These are phyloP conservation scores for Stylonectria norvegica DNA, from an alignment of 2,329 filamentous ascomycete genomes.

Conservation along the genomic window DNA sequence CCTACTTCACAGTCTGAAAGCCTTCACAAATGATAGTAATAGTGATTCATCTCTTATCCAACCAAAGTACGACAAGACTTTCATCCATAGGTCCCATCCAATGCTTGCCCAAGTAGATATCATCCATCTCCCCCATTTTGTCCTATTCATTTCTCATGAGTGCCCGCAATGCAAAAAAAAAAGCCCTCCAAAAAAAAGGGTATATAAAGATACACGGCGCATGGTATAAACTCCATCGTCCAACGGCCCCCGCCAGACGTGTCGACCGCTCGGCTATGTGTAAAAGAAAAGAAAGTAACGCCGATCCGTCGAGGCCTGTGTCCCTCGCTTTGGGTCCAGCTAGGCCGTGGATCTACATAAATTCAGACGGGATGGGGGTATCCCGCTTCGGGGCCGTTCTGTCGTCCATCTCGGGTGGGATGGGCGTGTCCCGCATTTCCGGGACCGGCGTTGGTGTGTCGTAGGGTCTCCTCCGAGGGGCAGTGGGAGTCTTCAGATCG, in stretches of 20 bases:
- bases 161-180: conserved; percentile 8
- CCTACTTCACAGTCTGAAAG: too few relatives aligned
- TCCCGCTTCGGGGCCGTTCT: conserved; percentile 4
- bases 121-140: too few relatives aligned
- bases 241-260: conserved; percentile 10
- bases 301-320: conserved; percentile 1
- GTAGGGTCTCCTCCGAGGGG: conserved; percentile 12
- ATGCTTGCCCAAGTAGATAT: too few relatives aligned
- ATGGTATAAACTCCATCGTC: neutral
- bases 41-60: too few relatives aligned
- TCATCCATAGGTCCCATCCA: too few relatives aligned
- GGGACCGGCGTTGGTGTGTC: neutral
- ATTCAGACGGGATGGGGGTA: conserved; percentile 14
- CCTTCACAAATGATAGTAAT: too few relatives aligned
- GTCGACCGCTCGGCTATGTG: conserved; percentile 7
- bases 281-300: neutral
- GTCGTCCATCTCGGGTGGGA: too few relatives aligned
- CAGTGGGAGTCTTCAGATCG: conserved; percentile 41
- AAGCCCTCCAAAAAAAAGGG: too few relatives aligned
- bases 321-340: neutral
- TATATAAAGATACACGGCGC: conserved; percentile 9
- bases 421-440: neutral
- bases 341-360: too few relatives aligned
- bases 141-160: conserved; percentile 18
- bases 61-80: too few relatives aligned